Percentiles rank a stretch among this genome's conserved stretches.
phyloP scores from a whole-genome alignment of 768 basidiomycete genomes.

The Gloeophyllum trabeum region DNA sequence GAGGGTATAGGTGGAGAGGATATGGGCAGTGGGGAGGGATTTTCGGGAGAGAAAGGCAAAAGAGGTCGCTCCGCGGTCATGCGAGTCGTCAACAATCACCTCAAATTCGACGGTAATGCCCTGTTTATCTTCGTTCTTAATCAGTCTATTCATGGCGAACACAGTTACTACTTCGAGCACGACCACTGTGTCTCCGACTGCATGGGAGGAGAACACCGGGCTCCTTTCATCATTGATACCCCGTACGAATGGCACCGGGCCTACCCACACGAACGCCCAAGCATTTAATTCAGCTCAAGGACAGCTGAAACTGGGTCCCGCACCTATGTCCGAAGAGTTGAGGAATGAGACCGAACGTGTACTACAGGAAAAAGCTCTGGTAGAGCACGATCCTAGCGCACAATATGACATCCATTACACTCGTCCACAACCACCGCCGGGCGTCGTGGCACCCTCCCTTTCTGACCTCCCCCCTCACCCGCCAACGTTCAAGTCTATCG shows the following conservation, averaged over 20 bases:
- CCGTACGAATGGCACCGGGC: constrained; percentile 37
- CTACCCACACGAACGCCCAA: constrained; percentile 45
- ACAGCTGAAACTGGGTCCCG: constrained; percentile 76
- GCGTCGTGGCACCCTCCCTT: constrained; percentile 52
- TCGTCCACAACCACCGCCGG: constrained; percentile 37
- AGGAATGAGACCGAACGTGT: constrained; percentile 71
- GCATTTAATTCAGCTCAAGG: constrained; percentile 71
- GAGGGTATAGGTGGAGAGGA: constrained; percentile 84
- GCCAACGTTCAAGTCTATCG: constrained; percentile 69
- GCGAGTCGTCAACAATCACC: constrained; percentile 88
- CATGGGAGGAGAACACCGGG: constrained; percentile 85
- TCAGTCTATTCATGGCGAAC: constrained; percentile 12
- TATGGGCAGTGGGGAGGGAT: constrained; percentile 69
- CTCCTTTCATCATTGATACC: constrained; percentile 71
- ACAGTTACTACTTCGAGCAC: constrained; percentile 65
- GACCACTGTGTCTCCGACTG: constrained; percentile 44
- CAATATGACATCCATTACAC: constrained; percentile 53
- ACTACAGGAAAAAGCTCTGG: constrained; percentile 70
- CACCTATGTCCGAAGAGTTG: constrained; percentile 71
- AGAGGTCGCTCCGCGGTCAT: constrained; percentile 84
- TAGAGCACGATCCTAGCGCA: constrained; percentile 56
- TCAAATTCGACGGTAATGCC: constrained; percentile 75
- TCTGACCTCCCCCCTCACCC: constrained; percentile 76
- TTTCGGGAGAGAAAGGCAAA: constrained; percentile 71
- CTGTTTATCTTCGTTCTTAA: constrained; percentile 1